Evolutionary conservation across 2,329 filamentous ascomycete species (phyloP).

Genomic region (Fusarium agapanthi): DNA sequence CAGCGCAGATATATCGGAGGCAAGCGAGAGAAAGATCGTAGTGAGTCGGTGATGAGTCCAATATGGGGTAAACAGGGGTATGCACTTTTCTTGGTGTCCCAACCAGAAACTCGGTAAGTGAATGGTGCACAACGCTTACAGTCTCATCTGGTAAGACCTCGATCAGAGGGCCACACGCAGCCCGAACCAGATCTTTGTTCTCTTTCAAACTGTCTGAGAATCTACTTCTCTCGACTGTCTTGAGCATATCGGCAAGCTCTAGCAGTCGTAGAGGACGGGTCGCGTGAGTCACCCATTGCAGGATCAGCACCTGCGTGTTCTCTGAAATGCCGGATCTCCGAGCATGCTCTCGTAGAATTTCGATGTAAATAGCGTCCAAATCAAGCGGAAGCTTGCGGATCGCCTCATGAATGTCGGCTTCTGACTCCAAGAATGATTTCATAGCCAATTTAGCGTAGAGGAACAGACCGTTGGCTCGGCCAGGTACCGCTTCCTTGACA

Average conservation of each 20-base stretch:
- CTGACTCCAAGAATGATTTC: constrained; percentile 26
- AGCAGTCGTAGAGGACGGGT: constrained; percentile 28
- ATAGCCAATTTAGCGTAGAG: constrained; percentile 36
- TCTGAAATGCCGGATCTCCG: constrained; percentile 19
- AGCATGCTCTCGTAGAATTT: constrained; percentile 21
- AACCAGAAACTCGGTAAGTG: constrained; percentile 30
- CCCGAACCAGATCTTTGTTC: constrained; percentile 22
- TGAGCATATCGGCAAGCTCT: constrained; percentile 35
- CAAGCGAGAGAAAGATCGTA: constrained; percentile 24
- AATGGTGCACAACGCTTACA: constrained; percentile 34
- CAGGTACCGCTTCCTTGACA: constrained; percentile 27
- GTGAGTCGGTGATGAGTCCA: constrained; percentile 19
- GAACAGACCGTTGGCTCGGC: constrained; percentile 33
- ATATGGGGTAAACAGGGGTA: constrained; percentile 8
- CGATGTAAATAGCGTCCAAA: constrained; percentile 25
- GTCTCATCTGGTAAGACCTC: constrained; percentile 33
- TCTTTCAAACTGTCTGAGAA: constrained; percentile 1
- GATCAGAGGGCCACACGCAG: constrained; percentile 30
- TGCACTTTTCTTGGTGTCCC: constrained; percentile 6
- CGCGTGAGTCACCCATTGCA: constrained; percentile 30
- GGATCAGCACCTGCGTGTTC: constrained; percentile 19
- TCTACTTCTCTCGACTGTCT: background rate
- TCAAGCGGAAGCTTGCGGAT: constrained; percentile 18
- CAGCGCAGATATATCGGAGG: constrained; percentile 23
- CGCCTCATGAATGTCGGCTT: background rate